Base-by-base conservation (phyloP, 2,329 filamentous ascomycete genomes). In the Sporothrix brunneoviolacea region DNA sequence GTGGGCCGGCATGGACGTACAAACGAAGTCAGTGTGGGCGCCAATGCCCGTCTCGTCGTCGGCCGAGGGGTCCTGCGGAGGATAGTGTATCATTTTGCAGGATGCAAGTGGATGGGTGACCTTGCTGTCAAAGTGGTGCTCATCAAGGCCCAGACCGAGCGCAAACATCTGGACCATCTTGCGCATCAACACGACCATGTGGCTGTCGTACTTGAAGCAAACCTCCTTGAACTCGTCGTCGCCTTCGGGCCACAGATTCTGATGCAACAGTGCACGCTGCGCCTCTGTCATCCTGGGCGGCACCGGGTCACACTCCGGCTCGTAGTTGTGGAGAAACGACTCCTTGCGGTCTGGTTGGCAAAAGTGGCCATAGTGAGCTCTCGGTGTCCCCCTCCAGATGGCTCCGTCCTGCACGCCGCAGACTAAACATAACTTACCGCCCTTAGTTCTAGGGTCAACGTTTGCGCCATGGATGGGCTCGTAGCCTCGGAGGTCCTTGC, bases 271-370 rank as follows among this genome's bases (percentile, higher is more conserved):
- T 4, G 44, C 37, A 4, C 46, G 40, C 28, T 55, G 53, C 12
- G 13, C 51, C n/a, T 47, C 46, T 3, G 53, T 55, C 8, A 55
- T 41, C 28, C 1, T 37, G 9, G 50, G 50, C 16, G 43, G 42
- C n/a, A 54, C 37, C 8, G 51, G 41, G 8, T 55, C 53, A 13
- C 38, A 47, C 27, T 42, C 51, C 8, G 53, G 51, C 30, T 55
- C 51, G 22, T 43, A 55, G 30, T 53, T 55, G 47, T 55, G 46
- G 13, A 55, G 42, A 27, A 55, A 55, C 4, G 53, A 55, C 27
- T 53, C 53, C 47, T 55, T 55, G 27, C 53, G 53, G 36, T 53
- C 53, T 55, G 30, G 3, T n/a, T n/a, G n/a, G n/a, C n/a, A n/a
- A n/a, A n/a, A n/a, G n/a, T n/a, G n/a, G n/a, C n/a, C n/a, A n/a